Conservation (phyloP, 164 flowering plant genomes). For the Magnolia officinalis region DNA sequence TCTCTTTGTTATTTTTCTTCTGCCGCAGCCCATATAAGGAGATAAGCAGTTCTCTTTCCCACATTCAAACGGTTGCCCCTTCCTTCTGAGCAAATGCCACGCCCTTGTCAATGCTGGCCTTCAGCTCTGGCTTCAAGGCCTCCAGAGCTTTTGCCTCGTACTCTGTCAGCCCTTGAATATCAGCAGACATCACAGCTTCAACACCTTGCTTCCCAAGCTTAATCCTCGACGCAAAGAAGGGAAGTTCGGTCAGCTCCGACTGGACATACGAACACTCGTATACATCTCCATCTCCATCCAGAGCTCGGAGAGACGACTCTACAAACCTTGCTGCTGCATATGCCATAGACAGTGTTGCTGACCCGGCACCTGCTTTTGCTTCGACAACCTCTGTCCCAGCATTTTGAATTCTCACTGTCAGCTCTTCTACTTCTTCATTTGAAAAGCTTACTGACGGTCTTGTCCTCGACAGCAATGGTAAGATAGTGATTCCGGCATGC, state of each 20-base stretch:
- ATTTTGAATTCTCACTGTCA: constrained; percentile 21
- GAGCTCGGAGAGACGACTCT: constrained; percentile 15
- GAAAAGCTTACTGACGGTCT: constrained; percentile 14
- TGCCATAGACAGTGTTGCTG: constrained; percentile 19
- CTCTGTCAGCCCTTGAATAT: constrained; percentile 18
- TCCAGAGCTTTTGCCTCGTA: constrained; percentile 18
- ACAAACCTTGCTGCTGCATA: constrained; percentile 21
- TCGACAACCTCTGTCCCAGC: constrained; percentile 20
- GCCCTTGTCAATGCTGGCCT: constrained; percentile 22
- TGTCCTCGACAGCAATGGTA: constrained; percentile 14
- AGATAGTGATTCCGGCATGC: constrained; percentile 19
- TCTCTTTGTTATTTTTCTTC: neutral
- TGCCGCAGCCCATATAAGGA: neutral
- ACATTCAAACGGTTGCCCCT: neutral
- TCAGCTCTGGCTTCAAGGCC: constrained; percentile 17
- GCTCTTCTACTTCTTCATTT: constrained; percentile 13
- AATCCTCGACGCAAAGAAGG: constrained; percentile 17
- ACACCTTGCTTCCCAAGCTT: constrained; percentile 18
- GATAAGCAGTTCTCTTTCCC: neutral
- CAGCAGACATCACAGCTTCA: constrained; percentile 13
- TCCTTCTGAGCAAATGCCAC: constrained; percentile 14
- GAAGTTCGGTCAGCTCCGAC: constrained; percentile 12
- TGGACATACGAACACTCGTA: constrained; percentile 12
- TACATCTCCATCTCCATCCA: constrained; percentile 17
- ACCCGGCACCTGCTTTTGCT: constrained; percentile 18